phyloP scores from a whole-genome alignment of 257 asterid genomes.

The Hygrophila difformis region DNA sequence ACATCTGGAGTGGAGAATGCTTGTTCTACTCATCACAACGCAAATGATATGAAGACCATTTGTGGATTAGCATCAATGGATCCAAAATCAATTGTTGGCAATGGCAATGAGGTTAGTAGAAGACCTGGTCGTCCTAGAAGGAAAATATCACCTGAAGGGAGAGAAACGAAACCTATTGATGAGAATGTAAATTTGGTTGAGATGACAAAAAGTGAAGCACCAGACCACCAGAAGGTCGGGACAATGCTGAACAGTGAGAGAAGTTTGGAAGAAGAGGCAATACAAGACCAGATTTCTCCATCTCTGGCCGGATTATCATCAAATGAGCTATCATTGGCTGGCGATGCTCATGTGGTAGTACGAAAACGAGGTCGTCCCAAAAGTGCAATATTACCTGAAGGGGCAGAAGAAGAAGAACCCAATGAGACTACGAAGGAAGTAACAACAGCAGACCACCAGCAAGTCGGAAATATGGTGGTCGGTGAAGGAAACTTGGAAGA shows the following conservation, averaged over 20 bases:
- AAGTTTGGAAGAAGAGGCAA: conserved; percentile 9
- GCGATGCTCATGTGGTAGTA: too few relatives aligned
- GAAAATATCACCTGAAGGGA: neutral
- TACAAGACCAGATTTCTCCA: neutral
- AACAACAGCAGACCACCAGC: conserved; percentile 13
- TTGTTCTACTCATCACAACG: neutral
- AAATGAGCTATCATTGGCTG: too few relatives aligned
- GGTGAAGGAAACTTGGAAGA: conserved; percentile 10
- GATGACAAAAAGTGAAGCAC: conserved; percentile 14
- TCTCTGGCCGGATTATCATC: too few relatives aligned
- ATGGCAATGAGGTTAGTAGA: neutral
- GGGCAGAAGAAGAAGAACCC: neutral
- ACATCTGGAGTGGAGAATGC: neutral
- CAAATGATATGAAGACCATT: neutral
- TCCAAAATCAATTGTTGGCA: neutral
- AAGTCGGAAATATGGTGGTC: neutral
- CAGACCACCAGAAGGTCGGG: conserved; percentile 1
- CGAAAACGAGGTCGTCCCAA: too few relatives aligned
- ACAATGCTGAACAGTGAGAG: conserved; percentile 4
- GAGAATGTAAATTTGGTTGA: conserved; percentile 12
- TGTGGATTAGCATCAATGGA: neutral
- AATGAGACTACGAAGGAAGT: conserved; percentile 2
- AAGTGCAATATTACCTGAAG: neutral
- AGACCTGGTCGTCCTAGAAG: conserved; percentile 21
- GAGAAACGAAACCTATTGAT: neutral